phyloP scores from a whole-genome alignment of 1,284 basidiomycete genomes.

The Termitomyces sp. region DNA sequence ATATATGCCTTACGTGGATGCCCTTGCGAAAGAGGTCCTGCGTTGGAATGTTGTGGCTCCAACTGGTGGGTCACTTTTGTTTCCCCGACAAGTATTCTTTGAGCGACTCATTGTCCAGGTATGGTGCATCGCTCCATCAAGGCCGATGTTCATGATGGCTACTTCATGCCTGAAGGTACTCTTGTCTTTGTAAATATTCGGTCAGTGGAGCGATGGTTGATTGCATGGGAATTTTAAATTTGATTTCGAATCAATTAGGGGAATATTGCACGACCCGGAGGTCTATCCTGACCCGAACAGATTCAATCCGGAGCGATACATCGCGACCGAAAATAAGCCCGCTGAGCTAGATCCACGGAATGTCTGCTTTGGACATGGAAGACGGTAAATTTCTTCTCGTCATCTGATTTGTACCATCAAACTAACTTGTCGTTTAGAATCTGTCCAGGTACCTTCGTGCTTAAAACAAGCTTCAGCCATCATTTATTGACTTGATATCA shows the following conservation, averaged over 20 bases:
- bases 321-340: background rate
- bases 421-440: background rate
- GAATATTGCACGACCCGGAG: background rate
- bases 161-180: background rate
- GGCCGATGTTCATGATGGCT: background rate
- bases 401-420: background rate
- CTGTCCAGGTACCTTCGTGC: background rate
- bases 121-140: background rate
- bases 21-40: slow-evolving; percentile 55
- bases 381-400: background rate
- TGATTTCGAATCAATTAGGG: background rate
- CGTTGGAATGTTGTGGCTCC: slow-evolving; percentile 56
- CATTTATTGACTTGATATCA: slow-evolving; percentile 16
- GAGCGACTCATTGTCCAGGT: background rate
- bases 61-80: slow-evolving; percentile 31
- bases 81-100: background rate
- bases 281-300: background rate
- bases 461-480: background rate
- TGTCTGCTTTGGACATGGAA: background rate
- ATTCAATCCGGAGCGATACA: background rate
- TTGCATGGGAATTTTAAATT: background rate
- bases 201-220: background rate
- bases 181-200: background rate
- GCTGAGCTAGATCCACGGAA: background rate
- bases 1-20: slow-evolving; percentile 47